A percentile compares a stretch with the other conserved stretches of the same genome.
Evolutionary conservation across 169 alveolate genomes (phyloP).

Genomic region (Plasmodium ovale): DNA sequence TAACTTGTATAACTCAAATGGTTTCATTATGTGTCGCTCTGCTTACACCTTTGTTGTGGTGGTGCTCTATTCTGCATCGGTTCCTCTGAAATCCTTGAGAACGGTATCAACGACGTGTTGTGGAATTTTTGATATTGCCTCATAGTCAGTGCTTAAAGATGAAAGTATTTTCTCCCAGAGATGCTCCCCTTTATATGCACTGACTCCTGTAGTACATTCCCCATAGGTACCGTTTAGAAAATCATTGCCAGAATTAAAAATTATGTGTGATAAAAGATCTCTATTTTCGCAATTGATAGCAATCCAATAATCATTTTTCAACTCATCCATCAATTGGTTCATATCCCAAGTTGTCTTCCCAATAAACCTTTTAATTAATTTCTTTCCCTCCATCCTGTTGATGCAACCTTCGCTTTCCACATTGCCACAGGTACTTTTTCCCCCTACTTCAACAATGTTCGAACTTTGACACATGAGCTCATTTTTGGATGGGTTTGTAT

Average conservation of each 20-base stretch:
- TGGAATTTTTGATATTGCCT: slow-evolving; percentile 44
- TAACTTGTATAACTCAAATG: too few relatives aligned
- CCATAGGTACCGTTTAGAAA: background rate
- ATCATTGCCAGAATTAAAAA: slow-evolving; percentile 17
- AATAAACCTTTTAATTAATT: slow-evolving; percentile 50
- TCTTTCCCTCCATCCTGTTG: background rate
- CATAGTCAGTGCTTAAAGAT: slow-evolving; percentile 66
- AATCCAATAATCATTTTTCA: slow-evolving; percentile 71
- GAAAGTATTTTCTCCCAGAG: slow-evolving; percentile 69
- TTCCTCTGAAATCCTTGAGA: slow-evolving; percentile 49
- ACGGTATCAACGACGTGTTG: slow-evolving; percentile 48
- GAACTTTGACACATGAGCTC: too few relatives aligned
- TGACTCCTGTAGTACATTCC: background rate
- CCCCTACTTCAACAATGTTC: background rate
- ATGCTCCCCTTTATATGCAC: slow-evolving; percentile 44
- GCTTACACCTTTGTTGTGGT: background rate
- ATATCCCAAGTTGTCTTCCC: slow-evolving; percentile 73
- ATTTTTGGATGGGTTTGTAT: background rate
- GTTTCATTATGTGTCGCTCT: background rate
- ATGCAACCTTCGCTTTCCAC: background rate
- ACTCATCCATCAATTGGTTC: slow-evolving; percentile 49
- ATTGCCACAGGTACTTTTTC: background rate
- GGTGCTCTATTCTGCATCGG: slow-evolving; percentile 11
- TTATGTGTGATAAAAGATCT: slow-evolving; percentile 46
- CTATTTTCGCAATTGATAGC: slow-evolving; percentile 54